Evolutionary conservation across 2,329 filamentous ascomycete genomes (phyloP), one percentile per base, ranked within the genome.

Genomic region (Juglanconis juglandina): DNA sequence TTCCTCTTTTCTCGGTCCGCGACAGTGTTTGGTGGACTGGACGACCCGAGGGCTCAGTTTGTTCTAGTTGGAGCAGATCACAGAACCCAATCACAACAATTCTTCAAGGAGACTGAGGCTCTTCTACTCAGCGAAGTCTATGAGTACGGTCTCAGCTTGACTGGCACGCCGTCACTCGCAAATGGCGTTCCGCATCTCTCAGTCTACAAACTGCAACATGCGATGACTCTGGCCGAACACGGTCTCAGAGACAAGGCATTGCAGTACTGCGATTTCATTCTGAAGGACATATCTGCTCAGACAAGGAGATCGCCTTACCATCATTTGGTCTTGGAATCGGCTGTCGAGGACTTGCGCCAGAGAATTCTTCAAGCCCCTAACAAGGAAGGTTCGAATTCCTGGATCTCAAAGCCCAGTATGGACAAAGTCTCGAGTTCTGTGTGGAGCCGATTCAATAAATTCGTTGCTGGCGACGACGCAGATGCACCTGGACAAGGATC

Each of bases 61-160:
- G 90, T 95, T 5, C 83, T 98, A 7, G 79, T 99, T 30, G 94
- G 95, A 14, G 89, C 89, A 13, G 91, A 98, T 71, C 92, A 96
- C 73, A 82, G 84, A 61, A 84, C 84, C 52, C 84, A 89, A 62
- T 83, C 86, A 6, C 83, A 88, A 55, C 87, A 91, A 54, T 88
- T 93, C 64, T 87, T 87, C 56, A 86, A 88, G 65, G 92, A 98
- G 68, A 82, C 90, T 6, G 92, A 98, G 70, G 85, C 92, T 4
- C 85, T 97, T n/a, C 80, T 97, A 54, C 83, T 99, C n/a, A 98
- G 92, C 47, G 95, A 99, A 73, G 87, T 96, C 0, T 98, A 96
- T 69, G 95, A 99, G 72, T 98, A 92, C 72, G 92, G 91, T 0
- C 79, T 91, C 10, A 90, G 90, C 9, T 82, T 98, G 13, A 81